Base-by-base conservation (phyloP, 805 yeast species). In the Barnettozyma californica region DNA sequence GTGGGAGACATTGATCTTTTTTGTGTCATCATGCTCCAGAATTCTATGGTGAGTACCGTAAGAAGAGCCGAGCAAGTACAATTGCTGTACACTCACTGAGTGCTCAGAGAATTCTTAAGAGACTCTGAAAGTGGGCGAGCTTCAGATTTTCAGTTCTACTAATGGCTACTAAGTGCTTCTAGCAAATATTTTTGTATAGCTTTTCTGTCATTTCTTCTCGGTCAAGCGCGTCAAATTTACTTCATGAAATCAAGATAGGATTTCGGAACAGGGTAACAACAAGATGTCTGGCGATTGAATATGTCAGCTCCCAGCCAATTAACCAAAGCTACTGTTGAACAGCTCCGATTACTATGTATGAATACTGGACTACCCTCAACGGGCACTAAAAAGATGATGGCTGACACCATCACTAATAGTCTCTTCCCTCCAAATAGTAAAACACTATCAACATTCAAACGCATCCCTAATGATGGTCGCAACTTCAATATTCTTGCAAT, bases 401-500 rank as follows among this genome's bases (percentile, higher is more conserved):
- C 50, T 3, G 29, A 42, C 5, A 42, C 38, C n/a, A 41, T 53
- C n/a, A 26, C 25, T 46, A 14, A 33, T 41, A 2, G 48, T 36
- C n/a, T 41, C 54, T 13, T 16, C 21, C 16, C 36, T 13, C 3
- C 39, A 14, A 23, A 18, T 18, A 26, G 19, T 41, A 9, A 39
- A 33, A n/a, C 47, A 19, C 25, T 5, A 23, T 20, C 55, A 5
- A 50, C 45, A 1, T 45, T 56, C 33, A 45, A 47, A 11, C 38
- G 50, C 9, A 48, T 40, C 3, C 62, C 63, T 1, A 57, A 55
- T 34, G 43, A 55, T 23, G 50, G 60, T 2, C 51, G 53, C 2
- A 44, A 44, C 16, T 51, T 63, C 41, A 53, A 53, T 16, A 49
- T 70, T 4, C 49, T 66, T 3, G 63, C 73, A 0, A 62, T 70